phyloP scores from a whole-genome alignment of 495 filamentous ascomycete genomes.

The Opeltia flavorubescens region DNA sequence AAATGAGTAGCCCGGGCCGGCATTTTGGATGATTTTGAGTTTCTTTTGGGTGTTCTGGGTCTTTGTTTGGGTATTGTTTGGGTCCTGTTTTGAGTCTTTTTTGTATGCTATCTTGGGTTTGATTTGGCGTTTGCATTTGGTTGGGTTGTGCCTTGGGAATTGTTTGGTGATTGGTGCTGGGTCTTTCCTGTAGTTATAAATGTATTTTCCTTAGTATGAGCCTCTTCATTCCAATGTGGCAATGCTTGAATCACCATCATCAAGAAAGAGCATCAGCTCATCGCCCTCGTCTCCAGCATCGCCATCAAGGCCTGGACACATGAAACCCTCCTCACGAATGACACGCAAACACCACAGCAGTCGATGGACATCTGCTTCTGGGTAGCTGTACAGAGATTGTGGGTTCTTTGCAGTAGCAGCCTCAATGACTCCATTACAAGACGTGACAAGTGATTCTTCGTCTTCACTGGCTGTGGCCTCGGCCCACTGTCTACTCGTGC shows the following conservation, averaged over 20 bases:
- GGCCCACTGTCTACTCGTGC: background rate
- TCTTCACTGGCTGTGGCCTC: background rate
- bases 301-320: constrained; percentile 16
- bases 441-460: constrained; percentile 2
- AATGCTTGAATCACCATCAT: background rate
- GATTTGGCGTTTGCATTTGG: no score
- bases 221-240: no score
- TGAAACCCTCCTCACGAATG: constrained; percentile 11
- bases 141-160: no score
- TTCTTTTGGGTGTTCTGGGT: no score
- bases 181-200: no score
- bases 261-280: constrained; percentile 16
- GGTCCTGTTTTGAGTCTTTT: no score
- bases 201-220: no score
- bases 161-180: no score
- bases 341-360: constrained; percentile 12
- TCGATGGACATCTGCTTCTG: background rate
- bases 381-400: constrained; percentile 11
- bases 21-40: no score
- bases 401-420: constrained; percentile 7
- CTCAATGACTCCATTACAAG: constrained; percentile 7
- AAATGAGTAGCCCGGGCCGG: no score
- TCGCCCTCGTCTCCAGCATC: constrained; percentile 15
- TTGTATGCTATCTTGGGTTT: no score
- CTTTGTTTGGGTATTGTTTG: no score